phyloP scores from a whole-genome alignment of 2,329 filamentous ascomycete species.

The Fusarium verrucosum region DNA sequence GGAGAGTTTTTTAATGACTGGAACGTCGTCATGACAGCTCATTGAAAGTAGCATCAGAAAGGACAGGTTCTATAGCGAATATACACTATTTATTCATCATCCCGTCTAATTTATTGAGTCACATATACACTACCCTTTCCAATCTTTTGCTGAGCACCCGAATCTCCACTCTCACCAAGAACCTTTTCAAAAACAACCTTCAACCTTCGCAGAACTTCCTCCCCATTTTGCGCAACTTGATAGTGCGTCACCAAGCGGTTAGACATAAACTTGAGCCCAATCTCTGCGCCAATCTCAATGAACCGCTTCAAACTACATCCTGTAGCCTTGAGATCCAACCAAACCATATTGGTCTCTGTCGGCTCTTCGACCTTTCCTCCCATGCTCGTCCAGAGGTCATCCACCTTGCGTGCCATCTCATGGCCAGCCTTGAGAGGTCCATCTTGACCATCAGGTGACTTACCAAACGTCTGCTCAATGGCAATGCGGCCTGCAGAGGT shows the following conservation, averaged over 20 bases:
- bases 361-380: slow-evolving; percentile 75
- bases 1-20: neutral
- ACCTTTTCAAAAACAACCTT: slow-evolving; percentile 62
- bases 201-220: slow-evolving; percentile 67
- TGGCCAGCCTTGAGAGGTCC: slow-evolving; percentile 71
- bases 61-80: neutral
- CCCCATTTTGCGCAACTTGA: slow-evolving; percentile 69
- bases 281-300: slow-evolving; percentile 52
- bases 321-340: slow-evolving; percentile 75
- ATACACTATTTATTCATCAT: neutral
- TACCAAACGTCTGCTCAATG: slow-evolving; percentile 61
- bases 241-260: slow-evolving; percentile 60
- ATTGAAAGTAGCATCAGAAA: neutral
- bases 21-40: neutral
- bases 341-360: slow-evolving; percentile 92
- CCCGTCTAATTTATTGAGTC: slow-evolving; percentile 22
- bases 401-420: slow-evolving; percentile 68
- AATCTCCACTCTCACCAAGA: slow-evolving; percentile 37
- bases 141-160: slow-evolving; percentile 23
- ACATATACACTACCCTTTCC: slow-evolving; percentile 43
- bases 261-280: slow-evolving; percentile 54
- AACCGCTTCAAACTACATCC: slow-evolving; percentile 56
- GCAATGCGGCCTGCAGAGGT: slow-evolving; percentile 76
- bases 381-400: slow-evolving; percentile 73
- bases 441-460: slow-evolving; percentile 51